A percentile compares a stretch with the other conserved stretches of the same genome.
These are phyloP conservation scores for Oehlia diaphana DNA, from an alignment of 192 early-diverging fungal species.

Conservation along the genomic window DNA sequence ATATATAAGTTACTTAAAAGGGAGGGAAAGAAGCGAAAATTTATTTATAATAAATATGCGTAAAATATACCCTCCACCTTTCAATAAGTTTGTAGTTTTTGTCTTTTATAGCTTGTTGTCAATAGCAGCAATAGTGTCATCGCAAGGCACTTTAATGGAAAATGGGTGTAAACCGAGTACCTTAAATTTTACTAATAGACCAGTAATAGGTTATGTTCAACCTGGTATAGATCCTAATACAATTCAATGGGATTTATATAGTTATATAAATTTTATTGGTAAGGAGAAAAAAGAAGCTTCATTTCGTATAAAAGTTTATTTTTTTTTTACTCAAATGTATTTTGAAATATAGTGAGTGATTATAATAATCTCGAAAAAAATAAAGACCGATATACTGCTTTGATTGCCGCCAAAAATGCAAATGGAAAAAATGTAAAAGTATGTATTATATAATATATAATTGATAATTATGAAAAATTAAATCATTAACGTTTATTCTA, in stretches of 20 bases:
- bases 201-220: not conserved
- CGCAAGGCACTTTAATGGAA: not conserved
- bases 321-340: too few species aligned
- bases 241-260: not conserved
- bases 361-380: too few species aligned
- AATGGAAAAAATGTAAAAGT: not conserved
- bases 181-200: not conserved
- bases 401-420: too few species aligned
- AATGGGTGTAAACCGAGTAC: not conserved
- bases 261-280: not conserved
- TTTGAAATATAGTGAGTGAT: too few species aligned
- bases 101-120: not conserved
- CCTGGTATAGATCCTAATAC: not conserved
- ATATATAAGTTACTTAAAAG: not conserved
- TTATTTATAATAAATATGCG: not conserved
- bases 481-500: not conserved
- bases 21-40: not conserved
- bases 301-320: too few species aligned
- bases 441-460: not conserved
- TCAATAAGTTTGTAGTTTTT: not conserved
- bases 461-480: not conserved
- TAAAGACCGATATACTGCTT: too few species aligned
- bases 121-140: not conserved
- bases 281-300: not conserved
- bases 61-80: not conserved